Conservation (phyloP, 2,329 filamentous ascomycete species). For the Pseudocercospora eumusae region DNA sequence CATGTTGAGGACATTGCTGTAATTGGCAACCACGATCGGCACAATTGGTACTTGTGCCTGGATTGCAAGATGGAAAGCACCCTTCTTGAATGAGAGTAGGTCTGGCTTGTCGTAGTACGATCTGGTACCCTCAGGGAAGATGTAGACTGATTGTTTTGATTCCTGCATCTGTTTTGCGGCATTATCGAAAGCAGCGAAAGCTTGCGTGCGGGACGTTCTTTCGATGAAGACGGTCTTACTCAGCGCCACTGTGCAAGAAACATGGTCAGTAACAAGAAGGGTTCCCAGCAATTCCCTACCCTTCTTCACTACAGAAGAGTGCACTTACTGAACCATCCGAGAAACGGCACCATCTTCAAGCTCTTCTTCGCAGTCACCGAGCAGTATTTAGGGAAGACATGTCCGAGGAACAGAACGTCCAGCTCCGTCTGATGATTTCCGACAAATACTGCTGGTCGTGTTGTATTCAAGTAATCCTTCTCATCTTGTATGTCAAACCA, state of each 20-base stretch:
- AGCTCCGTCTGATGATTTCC: conserved; percentile 93
- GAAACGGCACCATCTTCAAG: conserved; percentile 74
- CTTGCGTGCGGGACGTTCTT: conserved; percentile 78
- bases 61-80: conserved; percentile 92
- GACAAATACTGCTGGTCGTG: conserved; percentile 83
- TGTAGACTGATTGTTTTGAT: conserved; percentile 70
- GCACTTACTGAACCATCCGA: conserved; percentile 84
- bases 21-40: conserved; percentile 64
- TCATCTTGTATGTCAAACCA: conserved; percentile 67
- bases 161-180: conserved; percentile 77
- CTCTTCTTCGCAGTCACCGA: conserved; percentile 90
- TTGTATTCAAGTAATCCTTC: conserved; percentile 43
- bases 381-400: conserved; percentile 87
- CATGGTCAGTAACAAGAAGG: conserved; percentile 11
- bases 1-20: conserved; percentile 50
- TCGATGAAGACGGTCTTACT: conserved; percentile 95
- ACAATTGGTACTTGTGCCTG: conserved; percentile 93
- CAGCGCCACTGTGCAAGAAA: conserved; percentile 61
- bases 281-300: background rate
- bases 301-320: background rate
- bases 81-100: conserved; percentile 97
- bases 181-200: conserved; percentile 79
- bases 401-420: conserved; percentile 87
- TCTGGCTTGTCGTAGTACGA: conserved; percentile 81
- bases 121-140: conserved; percentile 90